These are phyloP conservation scores for Trichoderma sp. DNA, from an alignment of 2,329 filamentous ascomycete genomes.

Conservation along the genomic window DNA sequence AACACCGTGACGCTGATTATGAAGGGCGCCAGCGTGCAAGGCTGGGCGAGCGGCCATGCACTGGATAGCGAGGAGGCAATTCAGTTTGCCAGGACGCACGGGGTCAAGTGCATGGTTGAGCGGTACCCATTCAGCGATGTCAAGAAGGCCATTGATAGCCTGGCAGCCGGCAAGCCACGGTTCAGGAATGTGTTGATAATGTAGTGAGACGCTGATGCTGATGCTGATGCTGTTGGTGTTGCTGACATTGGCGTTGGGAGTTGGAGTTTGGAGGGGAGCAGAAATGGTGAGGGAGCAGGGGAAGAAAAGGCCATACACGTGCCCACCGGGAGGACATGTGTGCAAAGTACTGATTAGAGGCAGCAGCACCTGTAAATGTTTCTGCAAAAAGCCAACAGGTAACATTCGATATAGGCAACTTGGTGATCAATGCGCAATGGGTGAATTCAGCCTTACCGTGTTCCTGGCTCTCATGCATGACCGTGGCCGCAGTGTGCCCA, in stretches of 20 bases:
- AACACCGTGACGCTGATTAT: slow-evolving; percentile 41
- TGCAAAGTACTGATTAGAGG: not conserved
- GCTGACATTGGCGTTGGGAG: not conserved
- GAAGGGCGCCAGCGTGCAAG: slow-evolving; percentile 59
- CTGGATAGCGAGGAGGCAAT: slow-evolving; percentile 65
- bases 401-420: not conserved
- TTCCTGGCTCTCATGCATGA: not conserved
- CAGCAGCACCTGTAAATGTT: not conserved
- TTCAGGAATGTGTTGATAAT: slow-evolving; percentile 46
- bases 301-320: not conserved
- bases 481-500: not conserved
- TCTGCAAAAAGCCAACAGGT: not conserved
- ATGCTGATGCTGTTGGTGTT: not conserved
- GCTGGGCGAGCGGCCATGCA: slow-evolving; percentile 61
- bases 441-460: not conserved
- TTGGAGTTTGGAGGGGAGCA: not conserved
- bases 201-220: slow-evolving; percentile 25
- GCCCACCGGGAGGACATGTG: not conserved
- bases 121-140: slow-evolving; percentile 57
- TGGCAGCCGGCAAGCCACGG: slow-evolving; percentile 41
- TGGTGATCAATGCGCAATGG: not conserved
- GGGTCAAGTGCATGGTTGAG: slow-evolving; percentile 63
- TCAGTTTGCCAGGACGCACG: slow-evolving; percentile 58
- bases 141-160: slow-evolving; percentile 43
- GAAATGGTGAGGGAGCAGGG: not conserved